These are phyloP conservation scores for Rhynchospora tenuis DNA, from an alignment of 176 grass and related monocot genomes.

Conservation along the genomic window DNA sequence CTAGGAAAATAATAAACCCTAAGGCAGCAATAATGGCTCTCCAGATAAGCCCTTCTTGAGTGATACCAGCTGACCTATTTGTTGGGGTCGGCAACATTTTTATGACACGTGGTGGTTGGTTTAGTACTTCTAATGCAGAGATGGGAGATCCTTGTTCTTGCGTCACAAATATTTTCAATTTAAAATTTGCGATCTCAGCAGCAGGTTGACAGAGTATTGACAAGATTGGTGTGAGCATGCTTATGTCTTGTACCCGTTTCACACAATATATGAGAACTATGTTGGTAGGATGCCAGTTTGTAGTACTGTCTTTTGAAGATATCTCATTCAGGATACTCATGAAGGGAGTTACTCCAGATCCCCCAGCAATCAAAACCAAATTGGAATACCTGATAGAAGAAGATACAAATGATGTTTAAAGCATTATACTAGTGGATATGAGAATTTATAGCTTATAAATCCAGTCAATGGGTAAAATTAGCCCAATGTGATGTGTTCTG, in stretches of 20 bases:
- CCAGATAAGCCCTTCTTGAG: slow-evolving; percentile 26
- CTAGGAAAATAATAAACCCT: slow-evolving; percentile 22
- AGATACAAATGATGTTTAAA: not conserved
- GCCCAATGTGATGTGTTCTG: not conserved
- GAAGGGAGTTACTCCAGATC: slow-evolving; percentile 46
- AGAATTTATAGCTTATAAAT: not conserved
- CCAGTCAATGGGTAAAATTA: not conserved
- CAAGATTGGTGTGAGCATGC: slow-evolving; percentile 29
- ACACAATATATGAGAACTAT: slow-evolving; percentile 29
- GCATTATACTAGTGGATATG: not conserved
- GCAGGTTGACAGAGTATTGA: slow-evolving; percentile 17
- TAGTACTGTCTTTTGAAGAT: slow-evolving; percentile 20
- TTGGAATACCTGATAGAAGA: slow-evolving; percentile 33
- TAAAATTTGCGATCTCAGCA: slow-evolving; percentile 19
- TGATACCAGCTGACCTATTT: not conserved
- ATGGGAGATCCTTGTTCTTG: slow-evolving; percentile 25
- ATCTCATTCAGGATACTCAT: slow-evolving; percentile 42
- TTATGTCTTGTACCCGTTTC: slow-evolving; percentile 32
- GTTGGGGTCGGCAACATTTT: not conserved
- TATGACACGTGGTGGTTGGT: slow-evolving; percentile 16
- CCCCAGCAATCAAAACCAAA: slow-evolving; percentile 37
- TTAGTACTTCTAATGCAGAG: slow-evolving; percentile 13
- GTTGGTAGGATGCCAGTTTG: slow-evolving; percentile 8
- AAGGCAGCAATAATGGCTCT: slow-evolving; percentile 24
- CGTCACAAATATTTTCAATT: slow-evolving; percentile 35